A percentile compares a stretch with the other conserved stretches of the same genome.
Conservation (phyloP, 2,329 filamentous ascomycete species). For the Fusarium succisae region DNA sequence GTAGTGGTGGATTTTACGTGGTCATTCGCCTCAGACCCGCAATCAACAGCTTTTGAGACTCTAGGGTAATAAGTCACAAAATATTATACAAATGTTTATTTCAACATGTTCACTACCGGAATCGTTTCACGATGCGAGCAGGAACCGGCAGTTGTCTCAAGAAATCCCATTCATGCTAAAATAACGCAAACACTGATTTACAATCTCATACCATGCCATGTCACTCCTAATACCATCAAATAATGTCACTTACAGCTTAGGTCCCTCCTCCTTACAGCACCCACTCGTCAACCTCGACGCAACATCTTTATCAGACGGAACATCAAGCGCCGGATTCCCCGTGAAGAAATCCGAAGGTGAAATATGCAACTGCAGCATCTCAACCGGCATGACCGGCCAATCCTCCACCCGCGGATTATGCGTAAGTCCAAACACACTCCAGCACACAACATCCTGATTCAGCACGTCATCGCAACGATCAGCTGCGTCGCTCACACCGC, state of each 20-base stretch:
- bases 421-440: constrained; percentile 13
- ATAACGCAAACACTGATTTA: neutral
- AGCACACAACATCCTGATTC: constrained; percentile 14
- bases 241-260: neutral
- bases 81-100: no score
- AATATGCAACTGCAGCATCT: constrained; percentile 16
- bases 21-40: no score
- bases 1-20: no score
- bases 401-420: constrained; percentile 9
- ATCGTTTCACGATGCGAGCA: accelerated
- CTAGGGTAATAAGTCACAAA: no score
- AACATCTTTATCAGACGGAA: constrained; percentile 5
- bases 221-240: no score
- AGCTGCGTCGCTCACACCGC: constrained; percentile 5
- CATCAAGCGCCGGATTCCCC: constrained; percentile 4
- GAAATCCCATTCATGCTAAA: neutral
- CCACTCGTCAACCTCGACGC: constrained; percentile 6
- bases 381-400: constrained; percentile 13
- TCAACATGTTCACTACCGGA: no score
- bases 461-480: constrained; percentile 8
- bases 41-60: no score
- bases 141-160: accelerated
- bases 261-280: constrained; percentile 1
- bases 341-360: constrained; percentile 11
- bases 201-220: neutral